Conservation (phyloP, 1,284 basidiomycete species). For the Coniferiporia weirii region DNA sequence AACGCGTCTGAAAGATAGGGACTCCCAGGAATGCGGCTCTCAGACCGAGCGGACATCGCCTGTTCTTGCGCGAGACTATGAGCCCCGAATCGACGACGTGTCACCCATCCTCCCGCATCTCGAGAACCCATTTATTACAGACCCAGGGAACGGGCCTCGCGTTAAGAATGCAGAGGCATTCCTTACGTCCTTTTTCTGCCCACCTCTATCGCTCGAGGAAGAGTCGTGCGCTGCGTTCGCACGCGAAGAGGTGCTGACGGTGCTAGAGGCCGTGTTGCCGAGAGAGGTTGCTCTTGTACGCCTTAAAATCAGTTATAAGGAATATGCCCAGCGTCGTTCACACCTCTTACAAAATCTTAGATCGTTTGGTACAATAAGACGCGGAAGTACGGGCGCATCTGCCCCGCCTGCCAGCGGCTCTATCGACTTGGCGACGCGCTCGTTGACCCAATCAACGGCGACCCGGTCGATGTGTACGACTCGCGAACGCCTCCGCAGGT, state of each 20-base stretch:
- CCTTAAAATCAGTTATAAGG: background rate
- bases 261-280: slow-evolving; percentile 62
- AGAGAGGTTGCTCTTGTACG: slow-evolving; percentile 65
- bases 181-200: slow-evolving; percentile 57
- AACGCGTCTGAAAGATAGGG: background rate
- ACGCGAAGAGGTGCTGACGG: slow-evolving; percentile 63
- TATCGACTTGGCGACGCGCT: slow-evolving; percentile 63
- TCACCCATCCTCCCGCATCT: background rate
- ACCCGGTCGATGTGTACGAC: slow-evolving; percentile 21
- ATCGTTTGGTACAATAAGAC: slow-evolving; percentile 84
- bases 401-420: slow-evolving; percentile 67
- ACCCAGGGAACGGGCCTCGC: slow-evolving; percentile 72
- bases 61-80: background rate
- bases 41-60: background rate
- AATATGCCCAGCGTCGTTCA: background rate
- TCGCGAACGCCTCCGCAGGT: slow-evolving; percentile 38
- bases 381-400: slow-evolving; percentile 58
- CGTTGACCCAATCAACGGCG: slow-evolving; percentile 39
- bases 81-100: background rate
- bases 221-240: slow-evolving; percentile 67
- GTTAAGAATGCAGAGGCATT: slow-evolving; percentile 58
- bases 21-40: background rate
- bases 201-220: slow-evolving; percentile 54
- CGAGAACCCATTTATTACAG: slow-evolving; percentile 54
- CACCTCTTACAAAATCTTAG: slow-evolving; percentile 31